Conservation (phyloP, 345 rosid species). For the Acer yangbiense region DNA sequence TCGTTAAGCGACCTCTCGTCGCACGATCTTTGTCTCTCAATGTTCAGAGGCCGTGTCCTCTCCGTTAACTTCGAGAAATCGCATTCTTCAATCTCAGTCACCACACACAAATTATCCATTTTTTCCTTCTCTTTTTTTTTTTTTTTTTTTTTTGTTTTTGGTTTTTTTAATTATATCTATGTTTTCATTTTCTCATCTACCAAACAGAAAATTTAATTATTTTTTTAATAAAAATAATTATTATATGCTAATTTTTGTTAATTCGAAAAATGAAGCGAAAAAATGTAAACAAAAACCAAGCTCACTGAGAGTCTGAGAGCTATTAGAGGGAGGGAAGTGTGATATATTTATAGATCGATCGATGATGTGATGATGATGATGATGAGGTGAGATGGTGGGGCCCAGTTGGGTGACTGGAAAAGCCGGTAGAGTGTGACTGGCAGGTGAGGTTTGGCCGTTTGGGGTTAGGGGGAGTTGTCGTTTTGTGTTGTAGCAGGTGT, state of each 20-base stretch:
- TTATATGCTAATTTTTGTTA: no score
- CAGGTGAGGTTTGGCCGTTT: constrained; percentile 2
- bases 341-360: background rate
- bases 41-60: constrained; percentile 68
- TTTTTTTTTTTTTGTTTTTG: background rate
- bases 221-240: background rate
- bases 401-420: background rate
- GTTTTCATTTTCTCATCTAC: background rate
- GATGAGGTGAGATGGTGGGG: background rate
- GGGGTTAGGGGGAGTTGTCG: background rate
- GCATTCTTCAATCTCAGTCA: constrained; percentile 50
- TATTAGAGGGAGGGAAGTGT: background rate
- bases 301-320: background rate
- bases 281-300: background rate
- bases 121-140: no score
- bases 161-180: background rate
- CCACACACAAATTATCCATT: constrained; percentile 30
- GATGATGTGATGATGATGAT: background rate
- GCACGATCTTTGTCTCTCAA: constrained; percentile 74
- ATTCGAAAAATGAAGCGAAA: background rate
- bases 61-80: constrained; percentile 70
- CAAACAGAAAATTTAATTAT: background rate
- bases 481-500: background rate
- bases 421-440: constrained; percentile 17
- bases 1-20: constrained; percentile 68